phyloP scores from a whole-genome alignment of 2,329 filamentous ascomycete genomes.

The Fusarium verticillioides region DNA sequence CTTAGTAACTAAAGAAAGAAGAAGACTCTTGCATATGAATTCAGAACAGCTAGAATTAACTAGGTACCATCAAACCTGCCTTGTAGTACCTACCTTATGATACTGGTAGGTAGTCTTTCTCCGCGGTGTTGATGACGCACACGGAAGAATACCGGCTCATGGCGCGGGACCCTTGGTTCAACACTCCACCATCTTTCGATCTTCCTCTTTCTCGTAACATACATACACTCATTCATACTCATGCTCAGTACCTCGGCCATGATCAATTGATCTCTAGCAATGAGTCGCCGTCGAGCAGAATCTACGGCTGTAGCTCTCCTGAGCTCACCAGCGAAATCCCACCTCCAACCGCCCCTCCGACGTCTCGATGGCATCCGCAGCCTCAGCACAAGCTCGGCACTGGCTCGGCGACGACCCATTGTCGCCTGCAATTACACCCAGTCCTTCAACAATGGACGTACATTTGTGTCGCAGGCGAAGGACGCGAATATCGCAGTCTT shows the following conservation, averaged over 20 bases:
- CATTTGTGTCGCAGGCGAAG: conserved; percentile 34
- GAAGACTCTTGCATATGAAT: background rate
- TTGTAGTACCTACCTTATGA: background rate
- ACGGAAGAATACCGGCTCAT: conserved; percentile 39
- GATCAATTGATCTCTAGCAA: conserved; percentile 46
- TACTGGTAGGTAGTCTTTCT: background rate
- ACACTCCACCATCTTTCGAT: conserved; percentile 35
- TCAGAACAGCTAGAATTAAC: background rate
- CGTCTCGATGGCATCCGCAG: conserved; percentile 32
- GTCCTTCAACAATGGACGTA: conserved; percentile 12
- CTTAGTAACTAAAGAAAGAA: background rate
- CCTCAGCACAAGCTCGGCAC: conserved; percentile 20
- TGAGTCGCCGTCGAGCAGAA: conserved; percentile 46
- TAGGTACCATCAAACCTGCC: background rate
- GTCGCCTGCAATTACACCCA: conserved; percentile 6
- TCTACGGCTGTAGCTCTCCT: conserved; percentile 44
- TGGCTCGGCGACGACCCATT: conserved; percentile 21
- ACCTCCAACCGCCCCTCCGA: conserved; percentile 11
- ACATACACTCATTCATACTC: background rate
- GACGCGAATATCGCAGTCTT: conserved; percentile 70
- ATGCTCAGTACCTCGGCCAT: conserved; percentile 33
- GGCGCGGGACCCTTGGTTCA: conserved; percentile 1
- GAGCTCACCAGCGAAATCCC: conserved; percentile 31
- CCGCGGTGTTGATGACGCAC: conserved; percentile 22
- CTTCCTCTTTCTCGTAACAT: conserved; percentile 16